These are phyloP conservation scores for Penicillium daleae DNA, from an alignment of 495 filamentous ascomycete species.

Conservation along the genomic window DNA sequence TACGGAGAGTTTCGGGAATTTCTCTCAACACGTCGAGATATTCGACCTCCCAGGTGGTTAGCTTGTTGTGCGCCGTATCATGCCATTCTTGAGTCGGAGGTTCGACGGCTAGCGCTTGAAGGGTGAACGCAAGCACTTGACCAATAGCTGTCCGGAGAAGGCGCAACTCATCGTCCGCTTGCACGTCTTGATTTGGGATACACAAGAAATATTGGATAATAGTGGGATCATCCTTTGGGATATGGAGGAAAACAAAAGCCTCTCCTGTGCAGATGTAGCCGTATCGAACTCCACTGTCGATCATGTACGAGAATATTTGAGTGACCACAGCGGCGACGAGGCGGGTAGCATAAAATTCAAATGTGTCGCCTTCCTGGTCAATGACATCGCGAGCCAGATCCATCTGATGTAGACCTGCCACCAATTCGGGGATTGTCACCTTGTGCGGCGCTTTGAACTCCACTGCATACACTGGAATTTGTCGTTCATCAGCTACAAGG, in stretches of 20 bases:
- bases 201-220: constrained; percentile 34
- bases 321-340: constrained; percentile 42
- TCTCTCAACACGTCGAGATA: constrained; percentile 32
- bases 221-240: constrained; percentile 37
- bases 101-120: constrained; percentile 42
- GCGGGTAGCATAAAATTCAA: constrained; percentile 36
- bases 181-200: constrained; percentile 37
- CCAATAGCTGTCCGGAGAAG: constrained; percentile 49
- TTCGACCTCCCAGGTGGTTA: constrained; percentile 34
- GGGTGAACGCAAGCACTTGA: constrained; percentile 51
- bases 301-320: constrained; percentile 55
- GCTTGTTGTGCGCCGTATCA: constrained; percentile 12
- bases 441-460: constrained; percentile 37
- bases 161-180: constrained; percentile 26
- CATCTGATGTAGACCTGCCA: constrained; percentile 35
- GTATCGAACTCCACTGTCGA: constrained; percentile 43
- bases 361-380: constrained; percentile 32
- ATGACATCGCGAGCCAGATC: constrained; percentile 36
- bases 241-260: constrained; percentile 51
- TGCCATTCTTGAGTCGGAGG: constrained; percentile 44
- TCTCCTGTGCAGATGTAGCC: constrained; percentile 52
- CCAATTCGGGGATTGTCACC: constrained; percentile 30
- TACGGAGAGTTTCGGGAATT: constrained; percentile 33
- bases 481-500: constrained; percentile 23
- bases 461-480: constrained; percentile 31